phyloP scores from a whole-genome alignment of 192 early-diverging fungal species.

The Coemansia sp. region DNA sequence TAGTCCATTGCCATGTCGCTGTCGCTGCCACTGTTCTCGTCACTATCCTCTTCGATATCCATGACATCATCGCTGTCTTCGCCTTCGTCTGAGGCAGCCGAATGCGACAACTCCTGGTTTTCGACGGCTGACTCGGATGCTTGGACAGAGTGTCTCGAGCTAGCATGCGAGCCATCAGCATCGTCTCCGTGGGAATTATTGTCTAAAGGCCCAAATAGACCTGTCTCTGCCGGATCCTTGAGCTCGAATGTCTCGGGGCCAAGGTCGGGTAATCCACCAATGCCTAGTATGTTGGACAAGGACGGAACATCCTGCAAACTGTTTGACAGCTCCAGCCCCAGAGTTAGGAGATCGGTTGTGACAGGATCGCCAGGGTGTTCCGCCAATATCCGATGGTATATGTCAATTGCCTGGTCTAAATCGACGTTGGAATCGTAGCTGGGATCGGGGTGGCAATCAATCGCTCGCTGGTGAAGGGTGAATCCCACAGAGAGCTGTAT shows the following conservation, averaged over 20 bases:
- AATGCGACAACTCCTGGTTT: background rate
- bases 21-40: slow-evolving; percentile 21
- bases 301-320: slow-evolving; percentile 8
- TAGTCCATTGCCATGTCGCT: slow-evolving; percentile 53
- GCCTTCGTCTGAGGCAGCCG: background rate
- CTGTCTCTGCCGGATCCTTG: slow-evolving; percentile 12
- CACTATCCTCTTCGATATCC: slow-evolving; percentile 51
- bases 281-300: slow-evolving; percentile 5
- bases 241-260: slow-evolving; percentile 13
- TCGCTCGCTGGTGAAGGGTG: slow-evolving; percentile 25
- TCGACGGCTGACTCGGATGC: slow-evolving; percentile 3
- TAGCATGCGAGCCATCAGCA: background rate
- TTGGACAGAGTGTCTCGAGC: background rate
- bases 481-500: slow-evolving; percentile 41
- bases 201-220: slow-evolving; percentile 1
- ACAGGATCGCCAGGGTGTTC: slow-evolving; percentile 37
- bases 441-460: slow-evolving; percentile 13
- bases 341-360: slow-evolving; percentile 43
- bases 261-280: background rate
- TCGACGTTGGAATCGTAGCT: background rate
- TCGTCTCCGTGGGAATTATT: background rate
- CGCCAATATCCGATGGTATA: slow-evolving; percentile 40
- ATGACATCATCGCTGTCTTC: slow-evolving; percentile 53
- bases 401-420: slow-evolving; percentile 44
- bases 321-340: slow-evolving; percentile 42